Evolutionary conservation across 345 rosid species (phyloP).

Genomic region (Lagerstroemia speciosa): DNA sequence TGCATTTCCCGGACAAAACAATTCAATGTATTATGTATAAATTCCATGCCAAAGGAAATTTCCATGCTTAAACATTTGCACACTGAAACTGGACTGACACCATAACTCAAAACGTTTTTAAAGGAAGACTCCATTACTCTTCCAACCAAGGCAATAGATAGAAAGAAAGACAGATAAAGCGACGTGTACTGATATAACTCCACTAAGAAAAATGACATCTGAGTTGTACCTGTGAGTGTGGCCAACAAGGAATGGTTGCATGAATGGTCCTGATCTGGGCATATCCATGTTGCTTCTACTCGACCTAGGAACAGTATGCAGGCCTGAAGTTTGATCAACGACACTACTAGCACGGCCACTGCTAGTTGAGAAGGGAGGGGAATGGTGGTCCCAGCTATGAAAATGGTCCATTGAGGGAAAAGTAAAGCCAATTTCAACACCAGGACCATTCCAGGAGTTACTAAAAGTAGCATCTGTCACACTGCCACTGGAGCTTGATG

Average conservation of each 20-base stretch:
- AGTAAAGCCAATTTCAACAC: conserved; percentile 61
- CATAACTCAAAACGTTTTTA: not conserved
- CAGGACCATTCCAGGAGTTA: conserved; percentile 66
- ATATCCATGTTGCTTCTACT: conserved; percentile 48
- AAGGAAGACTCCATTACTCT: not conserved
- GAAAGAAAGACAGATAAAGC: not conserved
- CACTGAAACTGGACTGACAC: not conserved
- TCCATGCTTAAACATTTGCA: not conserved
- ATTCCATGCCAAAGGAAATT: not conserved
- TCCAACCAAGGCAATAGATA: not conserved
- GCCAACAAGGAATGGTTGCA: conserved; percentile 59
- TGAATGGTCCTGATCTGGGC: conserved; percentile 62
- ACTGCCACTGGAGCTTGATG: conserved; percentile 50
- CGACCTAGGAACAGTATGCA: conserved; percentile 45
- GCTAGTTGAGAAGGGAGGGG: conserved; percentile 57
- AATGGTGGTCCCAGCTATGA: conserved; percentile 62
- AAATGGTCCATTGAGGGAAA: conserved; percentile 72
- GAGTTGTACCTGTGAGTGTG: conserved; percentile 13
- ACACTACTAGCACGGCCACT: conserved; percentile 38
- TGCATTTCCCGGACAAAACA: not conserved
- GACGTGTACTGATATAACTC: not conserved
- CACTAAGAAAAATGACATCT: not conserved
- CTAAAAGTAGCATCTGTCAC: conserved; percentile 62
- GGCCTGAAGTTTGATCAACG: conserved; percentile 52
- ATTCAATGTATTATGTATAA: no score